A percentile compares a stretch with the other conserved stretches of the same genome.
These are phyloP conservation scores for Exsudoporus floridanus DNA, from an alignment of 1,284 basidiomycete species.

Conservation along the genomic window DNA sequence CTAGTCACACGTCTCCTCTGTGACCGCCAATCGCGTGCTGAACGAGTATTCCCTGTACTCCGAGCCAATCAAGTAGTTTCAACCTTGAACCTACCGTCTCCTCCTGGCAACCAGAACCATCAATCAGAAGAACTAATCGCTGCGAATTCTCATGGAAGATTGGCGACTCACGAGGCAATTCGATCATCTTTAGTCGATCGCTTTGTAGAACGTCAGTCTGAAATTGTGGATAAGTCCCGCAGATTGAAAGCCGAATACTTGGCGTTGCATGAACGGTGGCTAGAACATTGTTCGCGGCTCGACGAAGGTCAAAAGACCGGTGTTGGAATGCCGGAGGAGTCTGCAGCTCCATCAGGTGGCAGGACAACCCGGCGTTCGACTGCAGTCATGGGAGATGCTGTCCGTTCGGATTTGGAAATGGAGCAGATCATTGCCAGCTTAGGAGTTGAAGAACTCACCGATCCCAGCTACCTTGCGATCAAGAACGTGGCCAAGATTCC, in stretches of 20 bases:
- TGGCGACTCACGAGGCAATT: slow-evolving; percentile 41
- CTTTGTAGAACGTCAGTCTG: slow-evolving; percentile 52
- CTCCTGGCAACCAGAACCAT: slow-evolving; percentile 28
- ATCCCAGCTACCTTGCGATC: slow-evolving; percentile 84
- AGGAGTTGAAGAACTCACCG: slow-evolving; percentile 89
- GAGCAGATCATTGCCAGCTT: slow-evolving; percentile 94
- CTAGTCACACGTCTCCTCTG: slow-evolving; percentile 57
- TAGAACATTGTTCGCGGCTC: slow-evolving; percentile 64
- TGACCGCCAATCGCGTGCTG: slow-evolving; percentile 59
- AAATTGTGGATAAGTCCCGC: slow-evolving; percentile 54
- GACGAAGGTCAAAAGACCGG: slow-evolving; percentile 44
- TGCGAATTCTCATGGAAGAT: slow-evolving; percentile 37
- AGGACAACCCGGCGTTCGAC: slow-evolving; percentile 75
- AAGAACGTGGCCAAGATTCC: slow-evolving; percentile 90
- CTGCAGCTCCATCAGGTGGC: slow-evolving; percentile 48
- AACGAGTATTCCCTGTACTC: slow-evolving; percentile 62
- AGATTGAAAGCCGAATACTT: slow-evolving; percentile 68
- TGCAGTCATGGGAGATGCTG: slow-evolving; percentile 80
- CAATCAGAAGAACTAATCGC: slow-evolving; percentile 49
- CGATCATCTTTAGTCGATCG: slow-evolving; percentile 51
- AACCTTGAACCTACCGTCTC: slow-evolving; percentile 17
- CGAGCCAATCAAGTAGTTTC: slow-evolving; percentile 54
- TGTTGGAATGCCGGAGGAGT: slow-evolving; percentile 31
- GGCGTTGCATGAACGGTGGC: slow-evolving; percentile 68
- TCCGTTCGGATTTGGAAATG: slow-evolving; percentile 94